A percentile compares a stretch with the other conserved stretches of the same genome.
Conservation (phyloP, 345 rosid genomes). For the Aurinia saxatilis region DNA sequence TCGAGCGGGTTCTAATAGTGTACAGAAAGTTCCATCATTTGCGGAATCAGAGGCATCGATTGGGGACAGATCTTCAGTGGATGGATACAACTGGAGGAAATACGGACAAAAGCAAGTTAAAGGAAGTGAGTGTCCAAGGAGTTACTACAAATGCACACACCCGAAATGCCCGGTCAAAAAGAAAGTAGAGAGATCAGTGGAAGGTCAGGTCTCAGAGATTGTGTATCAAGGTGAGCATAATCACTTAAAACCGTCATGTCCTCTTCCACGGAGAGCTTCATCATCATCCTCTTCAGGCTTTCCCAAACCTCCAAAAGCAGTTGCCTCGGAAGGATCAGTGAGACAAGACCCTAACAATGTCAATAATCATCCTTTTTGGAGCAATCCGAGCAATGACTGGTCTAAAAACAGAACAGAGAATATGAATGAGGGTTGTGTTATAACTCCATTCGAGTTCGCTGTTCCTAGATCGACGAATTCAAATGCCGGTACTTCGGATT, state of each 20-base stretch:
- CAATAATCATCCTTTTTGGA: slow-evolving; percentile 23
- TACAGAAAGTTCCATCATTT: slow-evolving; percentile 30
- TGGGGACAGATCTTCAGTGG: slow-evolving; percentile 59
- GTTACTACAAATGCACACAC: slow-evolving; percentile 93
- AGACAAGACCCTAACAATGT: slow-evolving; percentile 26
- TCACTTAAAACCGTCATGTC: slow-evolving; percentile 75
- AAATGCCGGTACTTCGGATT: slow-evolving; percentile 44
- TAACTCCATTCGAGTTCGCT: slow-evolving; percentile 22
- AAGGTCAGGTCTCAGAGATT: slow-evolving; percentile 85
- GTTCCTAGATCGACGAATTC: slow-evolving; percentile 25
- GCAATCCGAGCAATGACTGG: slow-evolving; percentile 41
- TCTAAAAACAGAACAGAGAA: slow-evolving; percentile 32
- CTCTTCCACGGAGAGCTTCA: slow-evolving; percentile 44
- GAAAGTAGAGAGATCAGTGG: slow-evolving; percentile 86
- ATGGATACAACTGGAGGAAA: slow-evolving; percentile 98
- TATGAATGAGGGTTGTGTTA: slow-evolving; percentile 31
- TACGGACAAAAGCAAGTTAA: slow-evolving; percentile 98
- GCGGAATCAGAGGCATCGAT: slow-evolving; percentile 7
- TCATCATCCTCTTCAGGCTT: slow-evolving; percentile 29
- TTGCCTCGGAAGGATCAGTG: slow-evolving; percentile 34
- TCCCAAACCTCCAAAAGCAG: slow-evolving; percentile 40
- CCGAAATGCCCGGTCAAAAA: slow-evolving; percentile 88
- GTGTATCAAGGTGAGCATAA: slow-evolving; percentile 94
- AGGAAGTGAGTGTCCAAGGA: slow-evolving; percentile 93
- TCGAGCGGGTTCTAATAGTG: slow-evolving; percentile 2